Evolutionary conservation across 306 rosid genomes (phyloP).

Genomic region (Macrotyloma uniflorum): DNA sequence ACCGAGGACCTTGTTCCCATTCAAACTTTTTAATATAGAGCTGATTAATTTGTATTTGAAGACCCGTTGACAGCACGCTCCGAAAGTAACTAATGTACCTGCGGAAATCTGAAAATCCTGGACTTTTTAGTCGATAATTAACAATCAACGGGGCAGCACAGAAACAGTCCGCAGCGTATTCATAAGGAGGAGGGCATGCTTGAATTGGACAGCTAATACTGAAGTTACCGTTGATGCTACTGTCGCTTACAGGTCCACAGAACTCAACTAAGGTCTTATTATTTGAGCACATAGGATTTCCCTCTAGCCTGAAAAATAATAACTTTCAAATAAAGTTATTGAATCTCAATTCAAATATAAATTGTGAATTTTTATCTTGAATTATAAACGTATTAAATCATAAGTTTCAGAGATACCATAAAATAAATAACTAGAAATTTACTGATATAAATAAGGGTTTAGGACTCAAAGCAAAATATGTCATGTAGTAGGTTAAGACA

Average conservation of each 20-base stretch:
- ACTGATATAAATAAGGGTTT: not conserved
- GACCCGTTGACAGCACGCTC: constrained; percentile 53
- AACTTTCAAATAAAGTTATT: not conserved
- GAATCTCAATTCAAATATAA: not conserved
- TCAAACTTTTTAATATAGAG: constrained; percentile 44
- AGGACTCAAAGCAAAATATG: not conserved
- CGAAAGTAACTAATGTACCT: constrained; percentile 48
- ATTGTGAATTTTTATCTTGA: not conserved
- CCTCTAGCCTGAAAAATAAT: constrained; percentile 69
- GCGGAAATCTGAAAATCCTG: constrained; percentile 69
- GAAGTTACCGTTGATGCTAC: constrained; percentile 25
- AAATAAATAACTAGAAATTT: constrained; percentile 12
- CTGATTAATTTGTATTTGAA: constrained; percentile 49
- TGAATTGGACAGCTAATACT: constrained; percentile 45
- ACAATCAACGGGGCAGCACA: constrained; percentile 72
- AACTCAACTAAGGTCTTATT: constrained; percentile 44
- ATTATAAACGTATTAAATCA: not conserved
- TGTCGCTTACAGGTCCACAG: constrained; percentile 55
- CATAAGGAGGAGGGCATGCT: constrained; percentile 71
- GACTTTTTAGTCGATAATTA: constrained; percentile 85
- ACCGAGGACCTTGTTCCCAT: constrained; percentile 73
- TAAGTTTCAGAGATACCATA: not conserved
- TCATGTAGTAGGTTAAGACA: not conserved
- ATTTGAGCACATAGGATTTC: constrained; percentile 79
- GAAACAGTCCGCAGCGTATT: constrained; percentile 51